Percentiles rank a stretch among this genome's conserved stretches.
These are phyloP conservation scores for Spathaspora passalidarum DNA, from an alignment of 805 yeast species.

Conservation along the genomic window DNA sequence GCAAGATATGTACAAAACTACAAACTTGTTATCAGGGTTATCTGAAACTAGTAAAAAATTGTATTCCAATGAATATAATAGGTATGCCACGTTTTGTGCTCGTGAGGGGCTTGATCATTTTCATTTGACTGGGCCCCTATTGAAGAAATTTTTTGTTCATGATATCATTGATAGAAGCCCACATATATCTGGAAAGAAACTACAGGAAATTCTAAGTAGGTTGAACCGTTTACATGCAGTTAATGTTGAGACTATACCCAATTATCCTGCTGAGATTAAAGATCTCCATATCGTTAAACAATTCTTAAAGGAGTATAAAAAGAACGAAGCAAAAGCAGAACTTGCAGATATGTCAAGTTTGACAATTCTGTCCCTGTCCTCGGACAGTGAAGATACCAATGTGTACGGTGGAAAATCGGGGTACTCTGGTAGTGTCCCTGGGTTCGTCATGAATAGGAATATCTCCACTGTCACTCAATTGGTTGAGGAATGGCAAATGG, in stretches of 20 bases:
- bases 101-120: constrained; percentile 7
- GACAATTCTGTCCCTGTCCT: not conserved
- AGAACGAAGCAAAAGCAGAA: not conserved
- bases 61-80: constrained; percentile 6
- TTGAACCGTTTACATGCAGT: constrained; percentile 6
- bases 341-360: not conserved
- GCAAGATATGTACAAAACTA: constrained; percentile 5
- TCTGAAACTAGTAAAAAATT: constrained; percentile 6
- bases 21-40: constrained; percentile 4
- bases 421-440: constrained; percentile 1
- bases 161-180: constrained; percentile 4
- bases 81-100: constrained; percentile 9
- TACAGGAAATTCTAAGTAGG: constrained; percentile 7
- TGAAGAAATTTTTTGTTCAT: constrained; percentile 3
- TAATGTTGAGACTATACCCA: constrained; percentile 7
- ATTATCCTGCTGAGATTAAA: not conserved
- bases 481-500: constrained; percentile 38
- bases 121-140: constrained; percentile 5
- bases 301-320: constrained; percentile 5
- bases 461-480: constrained; percentile 39
- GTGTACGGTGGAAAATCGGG: not conserved
- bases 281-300: constrained; percentile 6
- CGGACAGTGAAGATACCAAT: not conserved
- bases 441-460: constrained; percentile 28
- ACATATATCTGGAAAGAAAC: constrained; percentile 4